A percentile compares a stretch with the other conserved stretches of the same genome.
Conservation (phyloP, 169 alveolate genomes). For the Theileria luwenshuni region DNA sequence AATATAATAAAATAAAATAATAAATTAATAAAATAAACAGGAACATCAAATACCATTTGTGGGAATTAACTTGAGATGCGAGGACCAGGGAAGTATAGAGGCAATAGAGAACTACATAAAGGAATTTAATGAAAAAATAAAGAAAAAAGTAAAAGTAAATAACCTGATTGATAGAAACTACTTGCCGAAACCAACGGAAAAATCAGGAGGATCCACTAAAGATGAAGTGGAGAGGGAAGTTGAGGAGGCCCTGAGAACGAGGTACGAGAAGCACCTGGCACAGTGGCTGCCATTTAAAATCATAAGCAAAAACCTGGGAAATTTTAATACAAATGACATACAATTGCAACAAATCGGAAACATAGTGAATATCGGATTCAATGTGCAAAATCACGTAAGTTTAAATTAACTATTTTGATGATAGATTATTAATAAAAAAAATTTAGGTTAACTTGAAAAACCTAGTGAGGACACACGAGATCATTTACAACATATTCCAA, state of each 20-base stretch:
- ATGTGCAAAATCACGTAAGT: slow-evolving; percentile 16
- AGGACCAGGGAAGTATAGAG: slow-evolving; percentile 87
- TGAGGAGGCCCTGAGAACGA: slow-evolving; percentile 39
- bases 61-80: slow-evolving; percentile 83
- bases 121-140: slow-evolving; percentile 49
- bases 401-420: neutral
- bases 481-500: slow-evolving; percentile 84
- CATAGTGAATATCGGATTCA: slow-evolving; percentile 47
- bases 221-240: slow-evolving; percentile 30
- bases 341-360: slow-evolving; percentile 68
- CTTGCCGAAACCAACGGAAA: neutral
- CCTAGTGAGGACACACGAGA: slow-evolving; percentile 78
- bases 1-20: neutral
- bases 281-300: slow-evolving; percentile 77
- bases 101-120: slow-evolving; percentile 81
- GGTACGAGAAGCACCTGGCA: slow-evolving; percentile 7
- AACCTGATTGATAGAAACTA: slow-evolving; percentile 43
- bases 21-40: neutral
- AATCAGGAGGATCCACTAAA: slow-evolving; percentile 32
- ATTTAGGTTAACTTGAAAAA: slow-evolving; percentile 38
- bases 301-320: slow-evolving; percentile 82
- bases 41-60: slow-evolving; percentile 32
- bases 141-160: slow-evolving; percentile 38
- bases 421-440: too few relatives aligned
- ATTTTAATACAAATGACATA: slow-evolving; percentile 80